Evolutionary conservation across 108 stramenopile genomes (phyloP).

Genomic region (Pseudonitzschia pungens): DNA sequence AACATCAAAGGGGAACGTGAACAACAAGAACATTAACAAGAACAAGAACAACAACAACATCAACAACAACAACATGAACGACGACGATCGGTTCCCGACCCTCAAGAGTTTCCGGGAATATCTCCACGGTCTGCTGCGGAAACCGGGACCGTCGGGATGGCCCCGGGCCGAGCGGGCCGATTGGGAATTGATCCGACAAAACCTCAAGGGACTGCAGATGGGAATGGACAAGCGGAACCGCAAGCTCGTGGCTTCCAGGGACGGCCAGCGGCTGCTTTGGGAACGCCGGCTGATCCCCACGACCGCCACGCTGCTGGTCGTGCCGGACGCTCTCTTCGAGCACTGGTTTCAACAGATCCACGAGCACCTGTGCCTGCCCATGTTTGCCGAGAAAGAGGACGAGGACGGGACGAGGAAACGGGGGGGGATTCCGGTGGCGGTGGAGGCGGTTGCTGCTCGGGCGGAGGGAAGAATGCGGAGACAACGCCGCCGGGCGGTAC

Average conservation of each 20-base stretch:
- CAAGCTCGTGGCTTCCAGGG: slow-evolving; percentile 27
- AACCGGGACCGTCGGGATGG: background rate
- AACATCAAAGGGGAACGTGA: no score
- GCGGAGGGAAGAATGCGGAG: slow-evolving; percentile 2
- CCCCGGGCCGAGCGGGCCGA: background rate
- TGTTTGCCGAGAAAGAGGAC: slow-evolving; percentile 33
- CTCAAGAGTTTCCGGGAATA: slow-evolving; percentile 34
- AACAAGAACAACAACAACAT: no score
- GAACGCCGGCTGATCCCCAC: slow-evolving; percentile 59
- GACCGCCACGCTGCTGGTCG: slow-evolving; percentile 62
- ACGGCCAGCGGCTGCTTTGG: slow-evolving; percentile 38
- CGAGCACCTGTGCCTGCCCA: slow-evolving; percentile 46
- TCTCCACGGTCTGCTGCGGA: slow-evolving; percentile 20
- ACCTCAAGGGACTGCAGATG: slow-evolving; percentile 36
- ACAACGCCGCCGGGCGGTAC: background rate
- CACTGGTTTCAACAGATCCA: slow-evolving; percentile 76
- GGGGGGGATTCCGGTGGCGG: no score
- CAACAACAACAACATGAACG: background rate
- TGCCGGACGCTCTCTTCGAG: slow-evolving; percentile 75
- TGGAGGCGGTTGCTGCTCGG: no score
- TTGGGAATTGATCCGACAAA: slow-evolving; percentile 43
- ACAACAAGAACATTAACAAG: no score
- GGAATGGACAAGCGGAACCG: slow-evolving; percentile 50
- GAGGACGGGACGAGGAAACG: no score
- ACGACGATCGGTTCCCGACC: slow-evolving; percentile 30